These are phyloP conservation scores for Nadsonia commutata DNA, from an alignment of 1,139 yeast genomes.

Conservation along the genomic window DNA sequence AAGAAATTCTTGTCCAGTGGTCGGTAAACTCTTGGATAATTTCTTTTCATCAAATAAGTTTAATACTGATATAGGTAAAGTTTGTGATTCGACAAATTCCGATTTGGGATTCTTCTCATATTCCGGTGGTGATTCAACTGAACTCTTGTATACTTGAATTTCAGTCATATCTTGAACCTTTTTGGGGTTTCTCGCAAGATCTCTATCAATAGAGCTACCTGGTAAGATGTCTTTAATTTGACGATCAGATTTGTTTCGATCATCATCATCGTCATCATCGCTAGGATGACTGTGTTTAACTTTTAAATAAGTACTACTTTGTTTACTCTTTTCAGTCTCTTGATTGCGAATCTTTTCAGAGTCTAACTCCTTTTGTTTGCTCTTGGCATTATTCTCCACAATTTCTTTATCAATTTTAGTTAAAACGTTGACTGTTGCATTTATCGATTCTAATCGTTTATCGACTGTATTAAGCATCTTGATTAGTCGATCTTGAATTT, in stretches of 20 bases:
- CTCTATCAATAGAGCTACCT: constrained; percentile 1
- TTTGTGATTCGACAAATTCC: constrained; percentile 61
- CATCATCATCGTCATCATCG: background rate
- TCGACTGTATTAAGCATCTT: background rate
- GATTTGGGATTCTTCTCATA: constrained; percentile 62
- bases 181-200: constrained; percentile 2
- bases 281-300: constrained; percentile 9
- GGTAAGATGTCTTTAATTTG: constrained; percentile 1
- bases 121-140: constrained; percentile 25
- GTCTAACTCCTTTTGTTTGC: background rate
- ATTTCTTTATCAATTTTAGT: background rate
- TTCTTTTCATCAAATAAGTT: constrained; percentile 52
- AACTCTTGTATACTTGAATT: constrained; percentile 5
- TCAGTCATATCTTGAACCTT: constrained; percentile 4
- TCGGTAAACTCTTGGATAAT: constrained; percentile 27
- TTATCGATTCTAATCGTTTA: background rate
- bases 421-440: background rate
- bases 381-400: background rate
- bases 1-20: constrained; percentile 53
- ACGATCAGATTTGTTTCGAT: constrained; percentile 4
- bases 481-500: background rate
- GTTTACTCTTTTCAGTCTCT: constrained; percentile 3
- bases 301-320: constrained; percentile 8
- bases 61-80: constrained; percentile 55
- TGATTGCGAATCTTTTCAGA: background rate